A percentile compares a stretch with the other conserved stretches of the same genome.
These are phyloP conservation scores for Schwanniomyces etchellsii DNA, from an alignment of 1,139 yeast species.

Conservation along the genomic window DNA sequence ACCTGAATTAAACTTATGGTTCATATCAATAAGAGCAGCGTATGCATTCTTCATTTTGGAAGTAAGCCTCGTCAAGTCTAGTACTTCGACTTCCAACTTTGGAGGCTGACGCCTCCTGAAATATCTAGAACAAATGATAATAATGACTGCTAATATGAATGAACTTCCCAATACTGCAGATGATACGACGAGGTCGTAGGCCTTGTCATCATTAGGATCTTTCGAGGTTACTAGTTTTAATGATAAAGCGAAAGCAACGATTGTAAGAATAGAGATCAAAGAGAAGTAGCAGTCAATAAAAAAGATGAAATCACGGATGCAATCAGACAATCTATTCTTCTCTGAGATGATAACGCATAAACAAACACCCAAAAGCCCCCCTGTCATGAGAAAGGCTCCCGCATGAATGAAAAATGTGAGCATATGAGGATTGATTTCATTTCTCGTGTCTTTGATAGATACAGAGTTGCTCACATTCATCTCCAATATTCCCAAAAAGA, in stretches of 20 bases:
- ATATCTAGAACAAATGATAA: slow-evolving; percentile 11
- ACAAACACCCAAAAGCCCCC: slow-evolving; percentile 4
- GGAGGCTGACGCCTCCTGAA: slow-evolving; percentile 9
- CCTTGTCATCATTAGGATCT: slow-evolving; percentile 9
- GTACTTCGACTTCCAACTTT: slow-evolving; percentile 24
- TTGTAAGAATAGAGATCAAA: slow-evolving; percentile 1
- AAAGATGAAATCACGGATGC: slow-evolving; percentile 2
- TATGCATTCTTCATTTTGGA: slow-evolving; percentile 28
- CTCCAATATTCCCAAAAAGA: slow-evolving; percentile 12
- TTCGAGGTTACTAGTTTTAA: slow-evolving; percentile 3
- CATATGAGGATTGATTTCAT: background rate
- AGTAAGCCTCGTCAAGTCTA: slow-evolving; percentile 22
- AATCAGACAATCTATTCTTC: slow-evolving; percentile 1
- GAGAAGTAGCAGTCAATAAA: slow-evolving; percentile 6
- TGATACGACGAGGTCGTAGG: slow-evolving; percentile 4
- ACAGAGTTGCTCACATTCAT: slow-evolving; percentile 9
- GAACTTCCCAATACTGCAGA: slow-evolving; percentile 10
- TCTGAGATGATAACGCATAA: slow-evolving; percentile 2
- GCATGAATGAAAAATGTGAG: slow-evolving; percentile 3
- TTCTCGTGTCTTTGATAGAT: background rate
- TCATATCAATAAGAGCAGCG: slow-evolving; percentile 30
- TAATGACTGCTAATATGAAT: slow-evolving; percentile 7
- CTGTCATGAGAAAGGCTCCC: slow-evolving; percentile 3
- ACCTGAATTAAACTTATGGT: slow-evolving; percentile 26
- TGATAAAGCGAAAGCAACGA: slow-evolving; percentile 4